These are phyloP conservation scores for Diaporthe humulicola DNA, from an alignment of 2,329 filamentous ascomycete species.

Conservation along the genomic window DNA sequence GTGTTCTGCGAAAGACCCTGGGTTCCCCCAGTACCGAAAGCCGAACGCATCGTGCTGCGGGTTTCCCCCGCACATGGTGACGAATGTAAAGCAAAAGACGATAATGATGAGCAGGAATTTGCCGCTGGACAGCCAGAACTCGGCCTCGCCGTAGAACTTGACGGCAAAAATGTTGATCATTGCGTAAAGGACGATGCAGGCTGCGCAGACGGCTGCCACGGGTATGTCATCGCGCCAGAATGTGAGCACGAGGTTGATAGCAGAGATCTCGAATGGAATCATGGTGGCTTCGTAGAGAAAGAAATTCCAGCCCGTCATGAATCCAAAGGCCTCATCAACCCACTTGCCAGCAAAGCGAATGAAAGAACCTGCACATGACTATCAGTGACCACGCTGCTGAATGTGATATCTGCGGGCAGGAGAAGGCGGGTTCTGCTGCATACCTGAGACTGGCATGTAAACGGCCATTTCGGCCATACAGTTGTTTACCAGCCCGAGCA, in stretches of 20 bases:
- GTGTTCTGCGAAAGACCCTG: slow-evolving; percentile 73
- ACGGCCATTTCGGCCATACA: slow-evolving; percentile 75
- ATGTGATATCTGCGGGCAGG: no score
- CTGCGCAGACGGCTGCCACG: slow-evolving; percentile 66
- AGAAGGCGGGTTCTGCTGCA: not conserved
- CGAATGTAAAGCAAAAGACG: slow-evolving; percentile 80
- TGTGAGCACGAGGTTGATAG: slow-evolving; percentile 56
- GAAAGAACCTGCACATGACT: slow-evolving; percentile 60
- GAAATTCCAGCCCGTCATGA: slow-evolving; percentile 63
- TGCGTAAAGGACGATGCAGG: slow-evolving; percentile 66
- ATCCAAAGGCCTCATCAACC: slow-evolving; percentile 75
- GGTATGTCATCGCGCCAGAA: slow-evolving; percentile 63
- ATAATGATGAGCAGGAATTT: slow-evolving; percentile 77
- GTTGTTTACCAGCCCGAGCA: slow-evolving; percentile 75
- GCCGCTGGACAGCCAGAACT: slow-evolving; percentile 76
- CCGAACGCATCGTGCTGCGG: slow-evolving; percentile 77
- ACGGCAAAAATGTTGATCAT: slow-evolving; percentile 74
- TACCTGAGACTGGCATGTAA: slow-evolving; percentile 70
- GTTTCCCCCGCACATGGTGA: slow-evolving; percentile 85
- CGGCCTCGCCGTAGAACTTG: slow-evolving; percentile 76
- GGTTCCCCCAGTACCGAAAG: slow-evolving; percentile 76
- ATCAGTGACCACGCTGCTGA: not conserved
- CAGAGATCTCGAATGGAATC: slow-evolving; percentile 58
- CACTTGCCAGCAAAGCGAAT: slow-evolving; percentile 75
- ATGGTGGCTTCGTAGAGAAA: slow-evolving; percentile 57